A percentile compares a stretch with the other conserved stretches of the same genome.
Evolutionary conservation across 257 asterid genomes (phyloP).

Genomic region (Misopates orontium): DNA sequence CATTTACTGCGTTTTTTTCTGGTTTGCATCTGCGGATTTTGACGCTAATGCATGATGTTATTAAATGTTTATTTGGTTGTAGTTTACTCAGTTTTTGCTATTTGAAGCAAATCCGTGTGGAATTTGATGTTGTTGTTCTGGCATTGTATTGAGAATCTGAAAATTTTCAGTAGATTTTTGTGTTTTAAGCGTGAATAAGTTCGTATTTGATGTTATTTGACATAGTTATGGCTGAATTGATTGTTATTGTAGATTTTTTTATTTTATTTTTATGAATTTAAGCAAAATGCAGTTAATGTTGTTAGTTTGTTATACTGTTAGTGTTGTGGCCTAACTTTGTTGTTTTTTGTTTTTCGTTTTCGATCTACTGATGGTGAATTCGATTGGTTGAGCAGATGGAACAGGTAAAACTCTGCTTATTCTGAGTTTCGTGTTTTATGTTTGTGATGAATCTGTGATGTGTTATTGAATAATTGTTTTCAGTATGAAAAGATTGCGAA

Average conservation of each 20-base stretch:
- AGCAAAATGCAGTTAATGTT: too few relatives aligned
- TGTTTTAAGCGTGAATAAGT: neutral
- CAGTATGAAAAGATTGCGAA: slow-evolving; percentile 97
- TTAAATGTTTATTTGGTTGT: too few relatives aligned
- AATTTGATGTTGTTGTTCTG: neutral
- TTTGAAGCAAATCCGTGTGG: neutral
- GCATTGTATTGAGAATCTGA: neutral
- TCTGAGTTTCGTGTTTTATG: neutral
- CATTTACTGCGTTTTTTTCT: neutral
- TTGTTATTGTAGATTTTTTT: neutral
- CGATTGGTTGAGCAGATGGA: slow-evolving; percentile 39
- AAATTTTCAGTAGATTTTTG: neutral
- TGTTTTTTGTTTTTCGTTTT: neutral
- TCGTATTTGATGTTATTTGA: too few relatives aligned
- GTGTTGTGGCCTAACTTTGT: neutral
- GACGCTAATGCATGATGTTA: neutral
- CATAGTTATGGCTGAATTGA: neutral
- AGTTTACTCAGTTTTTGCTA: too few relatives aligned
- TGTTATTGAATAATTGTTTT: neutral
- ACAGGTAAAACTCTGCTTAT: slow-evolving; percentile 37
- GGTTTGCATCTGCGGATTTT: neutral
- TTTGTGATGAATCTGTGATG: slow-evolving; percentile 8
- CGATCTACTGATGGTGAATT: slow-evolving; percentile 20
- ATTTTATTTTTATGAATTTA: too few relatives aligned
- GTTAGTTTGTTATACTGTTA: neutral